A percentile compares a stretch with the other conserved stretches of the same genome.
These are phyloP conservation scores for Ganoderma lucidum DNA, from an alignment of 1,284 basidiomycete species.

Conservation along the genomic window DNA sequence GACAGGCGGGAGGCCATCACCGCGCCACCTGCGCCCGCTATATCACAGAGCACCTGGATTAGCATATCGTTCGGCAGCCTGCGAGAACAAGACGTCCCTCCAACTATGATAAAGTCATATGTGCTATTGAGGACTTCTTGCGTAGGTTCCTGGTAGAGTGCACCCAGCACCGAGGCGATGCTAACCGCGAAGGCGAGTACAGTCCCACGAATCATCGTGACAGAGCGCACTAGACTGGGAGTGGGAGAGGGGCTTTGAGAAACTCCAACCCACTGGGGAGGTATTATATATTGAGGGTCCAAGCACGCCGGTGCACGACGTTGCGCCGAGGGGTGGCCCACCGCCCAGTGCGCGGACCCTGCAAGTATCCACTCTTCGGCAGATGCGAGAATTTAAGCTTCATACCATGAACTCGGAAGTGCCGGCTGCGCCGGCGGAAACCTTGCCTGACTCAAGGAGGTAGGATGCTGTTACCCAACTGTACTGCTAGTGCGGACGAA, in stretches of 20 bases:
- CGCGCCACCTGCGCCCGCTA: slow-evolving; percentile 32
- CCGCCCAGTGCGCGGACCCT: neutral
- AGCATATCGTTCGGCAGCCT: neutral
- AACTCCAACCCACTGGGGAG: neutral
- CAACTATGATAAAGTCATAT: slow-evolving; percentile 9
- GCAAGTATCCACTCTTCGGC: neutral
- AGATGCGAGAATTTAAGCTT: neutral
- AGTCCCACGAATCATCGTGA: neutral
- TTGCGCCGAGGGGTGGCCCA: neutral
- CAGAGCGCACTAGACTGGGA: neutral
- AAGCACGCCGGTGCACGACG: neutral
- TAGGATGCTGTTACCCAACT: too few relatives aligned
- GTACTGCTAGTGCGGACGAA: too few relatives aligned
- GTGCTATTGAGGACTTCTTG: neutral
- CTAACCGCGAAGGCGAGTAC: neutral
- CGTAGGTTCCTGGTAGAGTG: neutral
- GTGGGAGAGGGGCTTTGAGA: neutral
- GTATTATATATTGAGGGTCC: neutral
- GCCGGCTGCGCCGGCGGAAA: too few relatives aligned
- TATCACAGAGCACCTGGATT: neutral
- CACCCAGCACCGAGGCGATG: neutral
- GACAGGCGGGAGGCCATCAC: slow-evolving; percentile 39
- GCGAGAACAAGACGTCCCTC: neutral
- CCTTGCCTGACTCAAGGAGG: too few relatives aligned
- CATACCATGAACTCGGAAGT: too few relatives aligned